phyloP scores from a whole-genome alignment of 495 filamentous ascomycete species.

The Zalerion maritima region DNA sequence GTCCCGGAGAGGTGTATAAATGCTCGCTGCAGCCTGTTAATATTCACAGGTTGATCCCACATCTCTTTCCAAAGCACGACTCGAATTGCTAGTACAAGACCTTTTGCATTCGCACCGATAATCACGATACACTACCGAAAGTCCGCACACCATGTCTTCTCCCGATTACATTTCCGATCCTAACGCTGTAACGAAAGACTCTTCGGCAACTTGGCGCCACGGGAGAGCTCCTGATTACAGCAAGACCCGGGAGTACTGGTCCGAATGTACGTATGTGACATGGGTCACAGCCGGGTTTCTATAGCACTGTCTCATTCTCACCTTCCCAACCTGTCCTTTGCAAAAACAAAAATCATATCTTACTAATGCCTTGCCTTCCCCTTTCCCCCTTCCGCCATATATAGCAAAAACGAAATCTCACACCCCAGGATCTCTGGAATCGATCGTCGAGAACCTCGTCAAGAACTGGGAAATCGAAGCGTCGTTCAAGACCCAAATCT shows the following conservation, averaged over 20 bases:
- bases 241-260: slow-evolving; percentile 37
- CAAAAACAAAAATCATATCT: slow-evolving; percentile 1
- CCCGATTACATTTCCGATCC: slow-evolving; percentile 48
- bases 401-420: slow-evolving; percentile 41
- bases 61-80: no score
- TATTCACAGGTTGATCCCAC: no score
- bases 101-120: no score
- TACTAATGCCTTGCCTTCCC: neutral
- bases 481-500: slow-evolving; percentile 43
- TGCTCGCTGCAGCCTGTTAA: no score
- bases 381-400: neutral
- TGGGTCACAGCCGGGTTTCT: no score
- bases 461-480: slow-evolving; percentile 64
- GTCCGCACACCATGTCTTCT: no score
- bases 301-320: no score
- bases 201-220: slow-evolving; percentile 40
- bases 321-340: slow-evolving; percentile 1
- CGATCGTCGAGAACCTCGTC: slow-evolving; percentile 51
- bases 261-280: slow-evolving; percentile 37
- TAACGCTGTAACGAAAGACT: slow-evolving; percentile 43
- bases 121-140: no score
- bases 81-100: no score
- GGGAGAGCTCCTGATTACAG: slow-evolving; percentile 44
- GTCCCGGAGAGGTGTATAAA: no score
- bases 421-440: slow-evolving; percentile 36